A percentile compares a stretch with the other conserved stretches of the same genome.
These are phyloP conservation scores for Ogataea pini DNA, from an alignment of 805 yeast species.

Conservation along the genomic window DNA sequence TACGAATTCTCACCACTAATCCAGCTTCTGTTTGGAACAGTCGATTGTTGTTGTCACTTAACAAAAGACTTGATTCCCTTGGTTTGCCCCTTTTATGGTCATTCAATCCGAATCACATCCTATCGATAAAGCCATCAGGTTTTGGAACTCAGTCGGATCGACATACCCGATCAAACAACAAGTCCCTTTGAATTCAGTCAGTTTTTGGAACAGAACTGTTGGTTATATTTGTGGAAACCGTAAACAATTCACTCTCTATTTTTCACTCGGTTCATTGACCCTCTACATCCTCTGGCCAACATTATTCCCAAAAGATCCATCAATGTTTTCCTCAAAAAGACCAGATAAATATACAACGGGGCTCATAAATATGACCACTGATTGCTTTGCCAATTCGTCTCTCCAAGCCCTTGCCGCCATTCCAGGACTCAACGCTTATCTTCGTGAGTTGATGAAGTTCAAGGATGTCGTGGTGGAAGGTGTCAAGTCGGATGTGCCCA, in stretches of 20 bases:
- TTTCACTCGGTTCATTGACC: constrained; percentile 7
- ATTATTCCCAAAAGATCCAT: constrained; percentile 13
- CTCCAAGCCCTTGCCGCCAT: constrained; percentile 74
- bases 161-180: background rate
- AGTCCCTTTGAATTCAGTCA: background rate
- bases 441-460: constrained; percentile 42
- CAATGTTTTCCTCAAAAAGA: constrained; percentile 40
- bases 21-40: no score
- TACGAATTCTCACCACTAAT: no score
- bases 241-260: constrained; percentile 1
- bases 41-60: no score
- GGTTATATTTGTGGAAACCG: background rate
- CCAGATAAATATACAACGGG: constrained; percentile 82
- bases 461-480: constrained; percentile 17
- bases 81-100: constrained; percentile 1
- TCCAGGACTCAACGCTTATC: constrained; percentile 58
- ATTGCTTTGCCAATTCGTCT: constrained; percentile 90
- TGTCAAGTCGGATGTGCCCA: background rate
- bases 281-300: constrained; percentile 22
- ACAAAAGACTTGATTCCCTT: no score
- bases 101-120: background rate
- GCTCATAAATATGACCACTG: constrained; percentile 75
- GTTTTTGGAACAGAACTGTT: background rate
- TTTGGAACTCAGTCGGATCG: constrained; percentile 4
- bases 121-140: constrained; percentile 7